A percentile compares a stretch with the other conserved stretches of the same genome.
These are phyloP conservation scores for Ganoderma boninense DNA, from an alignment of 1,284 basidiomycete species.

Conservation along the genomic window DNA sequence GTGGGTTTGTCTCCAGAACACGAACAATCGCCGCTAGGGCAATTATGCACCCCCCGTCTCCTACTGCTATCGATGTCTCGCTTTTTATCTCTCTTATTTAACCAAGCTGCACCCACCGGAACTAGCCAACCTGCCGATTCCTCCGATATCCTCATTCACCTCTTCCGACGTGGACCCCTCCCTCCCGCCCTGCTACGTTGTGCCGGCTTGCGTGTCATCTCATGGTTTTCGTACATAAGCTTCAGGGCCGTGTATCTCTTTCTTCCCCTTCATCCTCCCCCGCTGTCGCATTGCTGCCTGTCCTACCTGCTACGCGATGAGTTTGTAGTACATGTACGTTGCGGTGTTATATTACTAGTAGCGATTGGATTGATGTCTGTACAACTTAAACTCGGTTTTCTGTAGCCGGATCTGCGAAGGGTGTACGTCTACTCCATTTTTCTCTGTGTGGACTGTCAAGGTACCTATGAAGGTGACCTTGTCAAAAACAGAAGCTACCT, in stretches of 20 bases:
- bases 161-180: constrained; percentile 18
- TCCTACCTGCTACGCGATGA: constrained; percentile 30
- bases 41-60: constrained; percentile 25
- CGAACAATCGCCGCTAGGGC: constrained; percentile 18
- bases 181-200: constrained; percentile 19
- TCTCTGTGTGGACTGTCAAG: neutral
- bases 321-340: constrained; percentile 34
- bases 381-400: constrained; percentile 23
- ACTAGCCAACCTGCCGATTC: constrained; percentile 19
- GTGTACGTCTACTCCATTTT: neutral
- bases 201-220: constrained; percentile 17
- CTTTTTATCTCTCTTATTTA: constrained; percentile 38
- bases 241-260: constrained; percentile 21
- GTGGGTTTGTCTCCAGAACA: constrained; percentile 19
- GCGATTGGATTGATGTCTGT: constrained; percentile 31
- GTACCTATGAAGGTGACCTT: too few relatives aligned
- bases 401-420: neutral
- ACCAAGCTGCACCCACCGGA: constrained; percentile 23
- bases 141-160: constrained; percentile 17
- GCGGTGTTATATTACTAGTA: constrained; percentile 40
- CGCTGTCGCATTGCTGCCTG: constrained; percentile 33
- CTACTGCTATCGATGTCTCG: constrained; percentile 30
- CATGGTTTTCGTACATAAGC: constrained; percentile 28
- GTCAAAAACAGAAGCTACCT: neutral
- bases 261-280: constrained; percentile 17